These are phyloP conservation scores for Diaporthe sp. DNA, from an alignment of 2,329 filamentous ascomycete species.

Conservation along the genomic window DNA sequence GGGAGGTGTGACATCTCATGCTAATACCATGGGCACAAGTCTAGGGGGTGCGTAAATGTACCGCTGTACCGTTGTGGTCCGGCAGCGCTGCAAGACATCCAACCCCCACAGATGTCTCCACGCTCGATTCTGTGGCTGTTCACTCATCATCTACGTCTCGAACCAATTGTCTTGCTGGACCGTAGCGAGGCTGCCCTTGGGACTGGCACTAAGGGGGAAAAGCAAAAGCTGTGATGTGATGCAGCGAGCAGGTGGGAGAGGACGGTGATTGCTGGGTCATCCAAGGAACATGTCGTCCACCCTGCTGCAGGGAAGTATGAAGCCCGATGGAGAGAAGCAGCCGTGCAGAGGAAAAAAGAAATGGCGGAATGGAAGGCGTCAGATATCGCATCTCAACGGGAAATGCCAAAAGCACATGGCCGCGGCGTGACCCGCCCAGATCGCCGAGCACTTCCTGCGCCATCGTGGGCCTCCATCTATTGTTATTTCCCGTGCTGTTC, in stretches of 20 bases:
- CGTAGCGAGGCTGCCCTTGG: conserved; percentile 12
- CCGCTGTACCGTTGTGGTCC: background rate
- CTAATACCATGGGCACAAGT: background rate
- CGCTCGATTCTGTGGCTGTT: conserved; percentile 30
- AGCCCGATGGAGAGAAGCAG: conserved; percentile 22
- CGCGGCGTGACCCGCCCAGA: conserved; percentile 10
- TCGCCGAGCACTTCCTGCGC: conserved; percentile 11
- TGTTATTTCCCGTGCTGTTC: background rate
- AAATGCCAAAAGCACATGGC: conserved; percentile 29
- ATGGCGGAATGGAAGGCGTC: background rate
- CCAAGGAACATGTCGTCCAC: conserved; percentile 26
- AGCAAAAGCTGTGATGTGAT: conserved; percentile 30
- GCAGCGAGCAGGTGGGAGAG: conserved; percentile 16
- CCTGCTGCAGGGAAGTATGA: conserved; percentile 8
- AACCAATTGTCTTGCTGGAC: conserved; percentile 27
- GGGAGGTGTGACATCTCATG: conserved; percentile 8
- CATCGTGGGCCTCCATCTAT: background rate
- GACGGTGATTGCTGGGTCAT: conserved; percentile 24
- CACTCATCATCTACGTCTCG: conserved; percentile 20
- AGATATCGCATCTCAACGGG: conserved; percentile 26
- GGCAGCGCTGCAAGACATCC: background rate
- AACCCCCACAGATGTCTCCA: background rate
- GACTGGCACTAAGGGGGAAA: conserved; percentile 3
- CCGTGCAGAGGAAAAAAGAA: conserved; percentile 11
- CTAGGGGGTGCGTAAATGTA: conserved; percentile 2